These are phyloP conservation scores for Mucor racemosus DNA, from an alignment of 371 early-diverging fungal species.

Conservation along the genomic window DNA sequence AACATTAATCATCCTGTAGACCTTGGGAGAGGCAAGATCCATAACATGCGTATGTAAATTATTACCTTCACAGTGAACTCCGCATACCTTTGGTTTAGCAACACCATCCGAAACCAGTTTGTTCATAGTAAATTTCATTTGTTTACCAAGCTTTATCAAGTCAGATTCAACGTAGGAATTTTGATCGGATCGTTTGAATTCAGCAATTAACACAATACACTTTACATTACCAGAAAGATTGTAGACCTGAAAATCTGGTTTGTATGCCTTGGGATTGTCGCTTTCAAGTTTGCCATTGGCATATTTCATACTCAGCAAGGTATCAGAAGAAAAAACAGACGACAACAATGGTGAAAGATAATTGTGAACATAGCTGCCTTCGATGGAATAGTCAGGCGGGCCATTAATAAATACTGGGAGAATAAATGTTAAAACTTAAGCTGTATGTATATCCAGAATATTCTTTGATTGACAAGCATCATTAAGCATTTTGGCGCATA, in stretches of 20 bases:
- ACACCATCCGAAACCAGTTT: slow-evolving; percentile 10
- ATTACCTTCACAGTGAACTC: slow-evolving; percentile 20
- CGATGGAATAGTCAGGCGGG: slow-evolving; percentile 14
- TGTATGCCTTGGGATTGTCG: slow-evolving; percentile 2
- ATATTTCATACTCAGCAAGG: slow-evolving; percentile 17
- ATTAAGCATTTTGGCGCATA: neutral
- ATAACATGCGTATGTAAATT: slow-evolving; percentile 12
- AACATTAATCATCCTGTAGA: slow-evolving; percentile 11
- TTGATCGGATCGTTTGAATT: slow-evolving; percentile 14
- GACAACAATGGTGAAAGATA: slow-evolving; percentile 18
- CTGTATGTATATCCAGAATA: slow-evolving; percentile 19
- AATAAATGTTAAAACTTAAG: slow-evolving; percentile 19
- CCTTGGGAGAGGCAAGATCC: slow-evolving; percentile 7
- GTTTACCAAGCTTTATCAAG: slow-evolving; percentile 14
- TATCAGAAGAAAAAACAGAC: slow-evolving; percentile 13
- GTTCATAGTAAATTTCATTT: slow-evolving; percentile 7
- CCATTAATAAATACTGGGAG: slow-evolving; percentile 19
- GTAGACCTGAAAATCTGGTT: slow-evolving; percentile 22
- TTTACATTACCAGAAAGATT: slow-evolving; percentile 10
- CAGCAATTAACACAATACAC: slow-evolving; percentile 16
- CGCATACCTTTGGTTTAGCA: slow-evolving; percentile 12
- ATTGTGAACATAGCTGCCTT: slow-evolving; percentile 19
- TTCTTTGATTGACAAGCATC: neutral
- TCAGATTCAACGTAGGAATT: slow-evolving; percentile 8
- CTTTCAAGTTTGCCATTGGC: slow-evolving; percentile 18